phyloP scores from a whole-genome alignment of 2,329 filamentous ascomycete species.

The Epichloe bromicola region DNA sequence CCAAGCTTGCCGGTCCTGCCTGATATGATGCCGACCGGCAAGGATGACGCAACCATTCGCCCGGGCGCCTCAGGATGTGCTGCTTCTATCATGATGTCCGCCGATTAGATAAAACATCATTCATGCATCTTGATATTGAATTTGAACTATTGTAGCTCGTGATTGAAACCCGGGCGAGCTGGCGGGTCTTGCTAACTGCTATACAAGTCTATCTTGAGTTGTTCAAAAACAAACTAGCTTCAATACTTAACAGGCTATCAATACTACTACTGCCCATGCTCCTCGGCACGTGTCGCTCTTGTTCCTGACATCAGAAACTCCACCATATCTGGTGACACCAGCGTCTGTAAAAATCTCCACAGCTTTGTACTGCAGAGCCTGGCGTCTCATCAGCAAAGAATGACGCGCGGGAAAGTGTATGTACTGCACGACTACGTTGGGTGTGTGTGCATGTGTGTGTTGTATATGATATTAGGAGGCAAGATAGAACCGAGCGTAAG shows the following conservation, averaged over 20 bases:
- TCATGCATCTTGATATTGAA: no score
- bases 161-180: no score
- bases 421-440: background rate
- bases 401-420: no score
- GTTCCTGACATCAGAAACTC: background rate
- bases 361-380: no score
- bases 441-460: background rate
- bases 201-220: background rate
- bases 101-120: no score
- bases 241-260: background rate
- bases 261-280: background rate
- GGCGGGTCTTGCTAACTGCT: no score
- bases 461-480: conserved; percentile 12
- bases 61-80: background rate
- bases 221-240: background rate
- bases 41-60: conserved; percentile 20
- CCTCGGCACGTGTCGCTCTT: background rate
- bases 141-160: no score
- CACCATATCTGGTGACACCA: no score
- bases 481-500: conserved; percentile 17
- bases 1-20: background rate
- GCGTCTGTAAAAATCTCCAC: no score
- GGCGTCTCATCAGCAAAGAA: no score
- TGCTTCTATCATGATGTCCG: background rate
- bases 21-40: conserved; percentile 14